These are phyloP conservation scores for Boletus albobrunnescens DNA, from an alignment of 1,284 basidiomycete species.

Conservation along the genomic window DNA sequence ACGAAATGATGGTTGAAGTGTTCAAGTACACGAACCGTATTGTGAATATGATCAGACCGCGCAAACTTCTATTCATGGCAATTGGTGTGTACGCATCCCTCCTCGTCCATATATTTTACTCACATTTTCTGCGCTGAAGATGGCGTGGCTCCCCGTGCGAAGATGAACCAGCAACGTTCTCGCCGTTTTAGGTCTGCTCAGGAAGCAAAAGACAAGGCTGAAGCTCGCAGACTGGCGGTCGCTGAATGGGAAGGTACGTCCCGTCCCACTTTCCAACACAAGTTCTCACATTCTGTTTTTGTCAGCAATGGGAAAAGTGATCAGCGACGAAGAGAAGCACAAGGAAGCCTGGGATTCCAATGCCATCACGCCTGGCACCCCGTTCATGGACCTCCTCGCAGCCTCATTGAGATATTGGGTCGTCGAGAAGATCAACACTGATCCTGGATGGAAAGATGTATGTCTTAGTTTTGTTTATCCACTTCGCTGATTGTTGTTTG, in stretches of 20 bases:
- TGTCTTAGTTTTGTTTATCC: slow-evolving; percentile 15
- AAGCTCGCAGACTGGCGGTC: slow-evolving; percentile 78
- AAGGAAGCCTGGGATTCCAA: slow-evolving; percentile 96
- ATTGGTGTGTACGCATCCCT: slow-evolving; percentile 61
- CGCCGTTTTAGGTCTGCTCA: slow-evolving; percentile 93
- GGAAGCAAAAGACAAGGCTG: slow-evolving; percentile 92
- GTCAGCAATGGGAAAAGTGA: slow-evolving; percentile 83
- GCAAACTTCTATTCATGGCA: slow-evolving; percentile 96
- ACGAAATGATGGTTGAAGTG: slow-evolving; percentile 99
- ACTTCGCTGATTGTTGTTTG: not conserved
- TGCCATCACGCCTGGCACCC: slow-evolving; percentile 97
- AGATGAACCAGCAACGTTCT: slow-evolving; percentile 99
- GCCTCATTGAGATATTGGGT: slow-evolving; percentile 94
- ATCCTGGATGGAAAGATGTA: slow-evolving; percentile 95
- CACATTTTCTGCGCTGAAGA: slow-evolving; percentile 45
- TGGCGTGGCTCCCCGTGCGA: slow-evolving; percentile 95
- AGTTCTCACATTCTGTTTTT: not conserved
- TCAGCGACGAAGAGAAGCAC: slow-evolving; percentile 82
- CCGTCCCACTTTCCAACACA: not conserved
- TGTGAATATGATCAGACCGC: slow-evolving; percentile 94
- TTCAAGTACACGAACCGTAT: slow-evolving; percentile 97
- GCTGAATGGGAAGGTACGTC: slow-evolving; percentile 77
- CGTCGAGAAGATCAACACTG: slow-evolving; percentile 89
- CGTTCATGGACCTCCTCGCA: slow-evolving; percentile 95
- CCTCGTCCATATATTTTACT: not conserved